Base-by-base conservation (phyloP, 2,329 filamentous ascomycete species). In the Colletotrichum sp. region DNA sequence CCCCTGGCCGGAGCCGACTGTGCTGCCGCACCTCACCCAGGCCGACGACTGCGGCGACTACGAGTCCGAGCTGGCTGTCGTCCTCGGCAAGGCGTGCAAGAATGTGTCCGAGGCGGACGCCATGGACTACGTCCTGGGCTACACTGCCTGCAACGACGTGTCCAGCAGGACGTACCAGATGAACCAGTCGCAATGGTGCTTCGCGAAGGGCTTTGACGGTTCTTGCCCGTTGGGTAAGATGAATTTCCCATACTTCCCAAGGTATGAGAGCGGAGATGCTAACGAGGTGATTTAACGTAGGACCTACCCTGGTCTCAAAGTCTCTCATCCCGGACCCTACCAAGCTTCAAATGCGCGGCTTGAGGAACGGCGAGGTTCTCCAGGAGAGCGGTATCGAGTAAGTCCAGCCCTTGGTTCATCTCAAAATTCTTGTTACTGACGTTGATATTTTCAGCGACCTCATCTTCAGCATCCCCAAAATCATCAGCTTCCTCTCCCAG, bases 121-220 rank as follows among this genome's bases (percentile, higher is more conserved):
- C 7, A 80, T 91, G 67, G 87, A 89, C 77, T 92, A 93, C 79
- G 87, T 94, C 6, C 88, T 93, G 3, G 92, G 92, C 32, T 94
- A 94, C 81, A 92, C 91, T 1, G 88, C 88, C 26, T 88, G 88
- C 79, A 94, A 93, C 83, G 92, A 94, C 80, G 88, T 94, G 8
- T 92, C 91, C 3, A 90, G 89, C 76, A 88, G 91, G 6, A 88
- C 89, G 67, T 86, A 86, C 69, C 91, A 93, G 84, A 86, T 89
- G 78, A 85, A 86, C 26, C 87, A 89, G 80, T 85, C 84, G 66
- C 90, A 92, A 80, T 91, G 89, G 86, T 90, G 87, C 78, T 92
- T 88, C 80, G 90, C 89, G 39, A 92, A 92, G 82, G 89, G 90
- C 0, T 90, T 91, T 68, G 90, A 92, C 76, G 87, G 88, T 12